Evolutionary conservation across 371 early-diverging fungal species (phyloP).

Genomic region (Apophysomyces trapeziformis): DNA sequence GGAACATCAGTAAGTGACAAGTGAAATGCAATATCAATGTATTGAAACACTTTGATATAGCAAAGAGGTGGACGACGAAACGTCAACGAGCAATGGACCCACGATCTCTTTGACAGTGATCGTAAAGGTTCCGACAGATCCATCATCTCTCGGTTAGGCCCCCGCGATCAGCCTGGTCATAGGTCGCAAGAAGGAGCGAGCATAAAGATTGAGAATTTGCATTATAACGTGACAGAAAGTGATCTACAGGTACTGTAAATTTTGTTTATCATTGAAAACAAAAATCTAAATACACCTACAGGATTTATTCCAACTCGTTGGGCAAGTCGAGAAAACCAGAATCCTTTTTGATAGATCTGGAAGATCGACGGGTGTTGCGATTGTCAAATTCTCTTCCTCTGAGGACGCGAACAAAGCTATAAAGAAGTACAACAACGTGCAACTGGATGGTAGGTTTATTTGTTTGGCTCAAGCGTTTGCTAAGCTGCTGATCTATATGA

Average conservation of each 20-base stretch:
- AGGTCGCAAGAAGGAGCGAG: constrained; percentile 18
- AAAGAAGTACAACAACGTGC: constrained; percentile 46
- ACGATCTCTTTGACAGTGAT: constrained; percentile 42
- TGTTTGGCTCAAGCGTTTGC: background rate
- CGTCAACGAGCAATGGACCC: constrained; percentile 41
- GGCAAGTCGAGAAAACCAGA: constrained; percentile 34
- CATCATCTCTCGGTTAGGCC: constrained; percentile 38
- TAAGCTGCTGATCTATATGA: background rate
- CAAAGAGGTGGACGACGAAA: constrained; percentile 24
- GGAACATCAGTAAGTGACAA: constrained; percentile 11
- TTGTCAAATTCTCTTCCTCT: constrained; percentile 26
- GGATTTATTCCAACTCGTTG: constrained; percentile 49
- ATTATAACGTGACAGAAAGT: constrained; percentile 47
- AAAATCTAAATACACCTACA: constrained; percentile 19
- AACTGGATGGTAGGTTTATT: constrained; percentile 38
- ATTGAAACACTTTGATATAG: background rate
- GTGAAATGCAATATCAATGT: background rate
- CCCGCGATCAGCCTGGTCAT: constrained; percentile 14
- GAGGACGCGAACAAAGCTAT: constrained; percentile 43
- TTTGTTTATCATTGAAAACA: constrained; percentile 16
- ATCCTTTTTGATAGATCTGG: constrained; percentile 47
- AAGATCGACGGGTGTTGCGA: constrained; percentile 47
- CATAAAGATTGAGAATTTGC: constrained; percentile 39
- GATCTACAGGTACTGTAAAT: constrained; percentile 34
- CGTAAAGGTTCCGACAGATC: constrained; percentile 15